Evolutionary conservation across 768 basidiomycete species (phyloP).

Genomic region (Xerocomus potaroensis): DNA sequence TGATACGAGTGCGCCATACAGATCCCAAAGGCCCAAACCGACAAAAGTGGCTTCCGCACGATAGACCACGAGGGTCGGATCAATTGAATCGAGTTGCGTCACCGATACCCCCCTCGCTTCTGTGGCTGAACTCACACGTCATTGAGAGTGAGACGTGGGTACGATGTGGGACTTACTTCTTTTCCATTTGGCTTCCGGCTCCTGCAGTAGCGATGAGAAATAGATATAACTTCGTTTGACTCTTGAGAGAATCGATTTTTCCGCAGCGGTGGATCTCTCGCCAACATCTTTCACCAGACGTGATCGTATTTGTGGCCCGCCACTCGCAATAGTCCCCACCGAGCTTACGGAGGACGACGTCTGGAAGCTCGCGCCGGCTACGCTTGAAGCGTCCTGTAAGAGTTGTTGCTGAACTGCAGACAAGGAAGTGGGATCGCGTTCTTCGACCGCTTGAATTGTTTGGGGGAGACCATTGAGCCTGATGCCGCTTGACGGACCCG

Average conservation of each 20-base stretch:
- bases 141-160: background rate
- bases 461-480: constrained; percentile 85
- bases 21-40: constrained; percentile 92
- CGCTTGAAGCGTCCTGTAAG: constrained; percentile 69
- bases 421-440: constrained; percentile 60
- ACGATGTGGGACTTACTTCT: constrained; percentile 52
- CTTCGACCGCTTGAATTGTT: constrained; percentile 58
- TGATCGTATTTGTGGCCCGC: constrained; percentile 22
- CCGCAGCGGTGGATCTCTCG: constrained; percentile 54
- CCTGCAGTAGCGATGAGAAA: constrained; percentile 93
- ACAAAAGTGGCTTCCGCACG: constrained; percentile 97
- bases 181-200: constrained; percentile 97
- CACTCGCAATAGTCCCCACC: constrained; percentile 42
- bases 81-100: constrained; percentile 94
- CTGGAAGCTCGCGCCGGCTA: constrained; percentile 61
- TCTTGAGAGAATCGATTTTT: constrained; percentile 81
- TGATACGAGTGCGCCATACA: constrained; percentile 82
- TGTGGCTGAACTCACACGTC: constrained; percentile 45
- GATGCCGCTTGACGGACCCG: constrained; percentile 69
- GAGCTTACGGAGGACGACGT: constrained; percentile 60
- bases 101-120: constrained; percentile 90
- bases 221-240: constrained; percentile 95
- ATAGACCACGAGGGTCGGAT: constrained; percentile 93
- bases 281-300: constrained; percentile 37
- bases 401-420: constrained; percentile 38